Base-by-base conservation (phyloP, 495 filamentous ascomycete genomes). In the Aspergillus incahuasiensis region DNA sequence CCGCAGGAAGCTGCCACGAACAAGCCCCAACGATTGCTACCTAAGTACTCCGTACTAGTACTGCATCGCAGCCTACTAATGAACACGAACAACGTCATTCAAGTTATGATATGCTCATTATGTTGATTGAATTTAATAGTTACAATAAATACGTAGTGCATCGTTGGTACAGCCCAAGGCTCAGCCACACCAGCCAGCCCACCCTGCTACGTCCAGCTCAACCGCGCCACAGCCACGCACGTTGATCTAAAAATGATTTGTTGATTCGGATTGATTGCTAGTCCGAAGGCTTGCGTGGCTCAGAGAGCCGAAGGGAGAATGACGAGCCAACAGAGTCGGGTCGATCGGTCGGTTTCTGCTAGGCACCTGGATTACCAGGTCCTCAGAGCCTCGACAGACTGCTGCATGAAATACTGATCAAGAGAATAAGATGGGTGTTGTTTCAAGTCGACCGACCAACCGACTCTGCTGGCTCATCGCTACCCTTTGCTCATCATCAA, bases 181-280 rank as follows among this genome's bases (percentile, higher is more conserved):
- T 44, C 65, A 66, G 62, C 66, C 66, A 63, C 63, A 64, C n/a
- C 12, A 35, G 40, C 40, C 53, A 61, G 62, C 38, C 54, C 61
- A 64, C 63, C 59, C 66, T n/a, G n/a, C 66, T 68, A 68, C 55
- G 8, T 15, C 19, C 59, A 54, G 58, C 52, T 56, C 22, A 16
- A 8, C 21, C 19, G 32, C 55, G 49, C 38, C 13, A 16, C 38
- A 60, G 57, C 60, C 59, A 44, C 48, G 25, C 30, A 34, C 15
- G 21, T 52, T 55, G 44, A 44, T 60, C n/a, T 38, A 44, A 46
- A 18, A 19, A 35, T 24, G n/a, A 30, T 28, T 28, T 8, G 25
- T 28, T 28, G 25, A 24, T 41, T 34, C 25, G 32, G 25, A 55
- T 42, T 55, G 53, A 35, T 45, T 48, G 32, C 45, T 12, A 40